Evolutionary conservation across 2,329 filamentous ascomycete species (phyloP).

Genomic region (Ophiostoma pallidulum): DNA sequence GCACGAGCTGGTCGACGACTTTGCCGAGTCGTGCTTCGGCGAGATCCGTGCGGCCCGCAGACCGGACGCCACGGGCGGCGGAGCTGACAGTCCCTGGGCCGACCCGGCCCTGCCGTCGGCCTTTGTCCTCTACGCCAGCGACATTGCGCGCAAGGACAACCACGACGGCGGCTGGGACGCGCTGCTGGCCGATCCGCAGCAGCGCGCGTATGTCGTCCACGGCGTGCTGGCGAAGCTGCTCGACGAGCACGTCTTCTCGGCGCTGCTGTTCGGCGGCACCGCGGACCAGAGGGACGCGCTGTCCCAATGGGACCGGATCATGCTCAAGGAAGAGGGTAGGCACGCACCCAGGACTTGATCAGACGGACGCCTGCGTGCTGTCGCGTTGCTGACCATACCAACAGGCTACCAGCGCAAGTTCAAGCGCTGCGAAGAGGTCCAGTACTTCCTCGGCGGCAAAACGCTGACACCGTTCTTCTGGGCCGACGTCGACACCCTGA

Average conservation of each 20-base stretch:
- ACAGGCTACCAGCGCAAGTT: slow-evolving; percentile 29
- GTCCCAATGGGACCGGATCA: slow-evolving; percentile 23
- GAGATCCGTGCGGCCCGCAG: too few species aligned
- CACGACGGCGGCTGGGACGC: slow-evolving; percentile 26
- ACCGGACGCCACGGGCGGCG: neutral
- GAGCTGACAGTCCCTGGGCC: slow-evolving; percentile 15
- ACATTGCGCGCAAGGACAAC: slow-evolving; percentile 28
- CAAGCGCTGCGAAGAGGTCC: slow-evolving; percentile 23
- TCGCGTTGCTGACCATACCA: neutral
- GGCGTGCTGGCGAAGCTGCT: slow-evolving; percentile 30
- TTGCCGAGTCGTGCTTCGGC: slow-evolving; percentile 23
- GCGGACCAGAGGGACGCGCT: slow-evolving; percentile 22
- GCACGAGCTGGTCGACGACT: slow-evolving; percentile 18
- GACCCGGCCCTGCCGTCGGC: slow-evolving; percentile 20
- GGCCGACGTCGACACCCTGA: slow-evolving; percentile 26
- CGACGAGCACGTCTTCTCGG: slow-evolving; percentile 29
- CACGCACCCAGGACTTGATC: too few species aligned
- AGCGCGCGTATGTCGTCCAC: slow-evolving; percentile 27
- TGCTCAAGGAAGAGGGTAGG: slow-evolving; percentile 26
- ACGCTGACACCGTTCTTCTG: slow-evolving; percentile 28
- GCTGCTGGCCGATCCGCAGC: slow-evolving; percentile 22
- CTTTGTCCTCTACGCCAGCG: slow-evolving; percentile 26
- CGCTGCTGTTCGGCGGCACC: slow-evolving; percentile 31
- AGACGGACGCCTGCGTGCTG: too few species aligned
- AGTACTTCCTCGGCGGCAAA: slow-evolving; percentile 18